Conservation (phyloP, 768 basidiomycete genomes). For the Auricularia auricula-judae region DNA sequence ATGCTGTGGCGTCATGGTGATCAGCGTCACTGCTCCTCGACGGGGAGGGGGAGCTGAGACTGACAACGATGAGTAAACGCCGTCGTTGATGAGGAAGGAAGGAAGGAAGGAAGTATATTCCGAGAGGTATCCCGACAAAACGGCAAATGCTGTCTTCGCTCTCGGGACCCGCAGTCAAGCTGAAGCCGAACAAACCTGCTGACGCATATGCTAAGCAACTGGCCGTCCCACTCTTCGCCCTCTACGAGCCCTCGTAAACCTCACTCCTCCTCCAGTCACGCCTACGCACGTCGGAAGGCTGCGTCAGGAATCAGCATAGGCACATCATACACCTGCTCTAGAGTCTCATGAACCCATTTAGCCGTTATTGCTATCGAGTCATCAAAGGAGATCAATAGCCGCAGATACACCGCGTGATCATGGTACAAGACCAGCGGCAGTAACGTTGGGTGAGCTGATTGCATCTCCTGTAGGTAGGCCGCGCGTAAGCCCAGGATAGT, state of each 20-base stretch:
- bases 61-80: conserved; percentile 9
- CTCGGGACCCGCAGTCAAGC: too few species aligned
- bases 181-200: too few species aligned
- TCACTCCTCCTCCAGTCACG: not conserved
- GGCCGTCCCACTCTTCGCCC: not conserved
- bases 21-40: not conserved
- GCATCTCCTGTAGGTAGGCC: too few species aligned
- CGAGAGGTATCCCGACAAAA: too few species aligned
- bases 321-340: not conserved
- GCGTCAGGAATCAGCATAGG: not conserved
- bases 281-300: not conserved
- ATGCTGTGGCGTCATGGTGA: not conserved
- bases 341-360: not conserved
- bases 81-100: conserved; percentile 9
- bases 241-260: not conserved
- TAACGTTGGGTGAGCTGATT: too few species aligned
- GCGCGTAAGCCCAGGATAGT: not conserved
- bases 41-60: not conserved
- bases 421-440: not conserved
- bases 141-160: too few species aligned
- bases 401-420: not conserved
- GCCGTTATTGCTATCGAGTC: not conserved
- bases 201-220: not conserved
- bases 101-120: too few species aligned
- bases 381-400: not conserved